These are phyloP conservation scores for Erythrophleum fordii DNA, from an alignment of 306 rosid species.

Conservation along the genomic window DNA sequence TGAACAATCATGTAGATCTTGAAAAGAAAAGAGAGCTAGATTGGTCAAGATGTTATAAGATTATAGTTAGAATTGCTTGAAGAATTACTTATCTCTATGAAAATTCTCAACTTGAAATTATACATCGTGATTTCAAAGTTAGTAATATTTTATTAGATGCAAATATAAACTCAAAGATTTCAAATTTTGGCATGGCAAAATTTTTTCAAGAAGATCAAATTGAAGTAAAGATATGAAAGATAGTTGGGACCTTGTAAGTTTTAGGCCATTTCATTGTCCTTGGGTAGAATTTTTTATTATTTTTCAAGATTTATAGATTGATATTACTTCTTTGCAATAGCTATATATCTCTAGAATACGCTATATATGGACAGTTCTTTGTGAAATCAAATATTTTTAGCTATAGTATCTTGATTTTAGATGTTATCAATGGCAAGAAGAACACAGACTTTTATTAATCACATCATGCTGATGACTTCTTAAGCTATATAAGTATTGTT, in stretches of 20 bases:
- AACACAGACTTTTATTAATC: conserved; percentile 39
- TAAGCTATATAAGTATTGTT: conserved; percentile 61
- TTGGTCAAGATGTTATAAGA: conserved; percentile 58
- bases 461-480: conserved; percentile 40
- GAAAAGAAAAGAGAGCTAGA: conserved; percentile 36
- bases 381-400: conserved; percentile 53
- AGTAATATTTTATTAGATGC: conserved; percentile 64
- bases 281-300: background rate
- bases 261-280: background rate
- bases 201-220: conserved; percentile 50
- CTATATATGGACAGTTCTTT: conserved; percentile 54
- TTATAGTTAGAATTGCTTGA: conserved; percentile 60
- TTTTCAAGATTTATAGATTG: background rate
- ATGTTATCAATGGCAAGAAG: conserved; percentile 58
- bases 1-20: background rate
- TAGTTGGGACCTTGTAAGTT: conserved; percentile 78
- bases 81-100: conserved; percentile 71
- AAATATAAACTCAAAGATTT: conserved; percentile 63
- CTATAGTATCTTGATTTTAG: conserved; percentile 54
- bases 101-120: conserved; percentile 62
- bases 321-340: conserved; percentile 39
- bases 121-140: conserved; percentile 73
- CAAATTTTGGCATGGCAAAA: conserved; percentile 80
- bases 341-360: conserved; percentile 59
- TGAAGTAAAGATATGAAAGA: conserved; percentile 49